Base-by-base conservation (phyloP, 2,329 filamentous ascomycete species). In the Sclerotinia spermophila region DNA sequence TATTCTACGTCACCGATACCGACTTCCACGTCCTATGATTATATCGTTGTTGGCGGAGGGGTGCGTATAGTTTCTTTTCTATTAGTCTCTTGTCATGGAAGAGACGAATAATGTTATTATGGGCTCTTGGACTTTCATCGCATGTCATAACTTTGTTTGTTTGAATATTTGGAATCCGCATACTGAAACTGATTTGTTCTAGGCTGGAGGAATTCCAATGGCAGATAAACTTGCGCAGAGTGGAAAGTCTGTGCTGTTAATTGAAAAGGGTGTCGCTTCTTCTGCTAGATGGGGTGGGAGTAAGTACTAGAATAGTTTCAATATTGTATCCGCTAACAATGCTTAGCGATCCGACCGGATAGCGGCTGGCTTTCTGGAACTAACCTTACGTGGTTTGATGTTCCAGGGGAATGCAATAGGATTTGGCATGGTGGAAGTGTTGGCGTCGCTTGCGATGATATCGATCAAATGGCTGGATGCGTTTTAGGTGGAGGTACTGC, bases 401-500 rank as follows among this genome's bases (percentile, higher is more conserved):
- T 92, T 7, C 90, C 90, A 0, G 89, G 89, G 69, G 85, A 92
- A 71, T 91, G 88, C 79, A 92, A 92, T 78, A 83, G 91, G 80
- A 90, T 92, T 59, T 79, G 78, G 78, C 75, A 78, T 69, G 77
- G 76, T 53, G 77, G 77, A 68, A 75, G 76, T 40, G 71, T 68
- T 35, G 76, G 76, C 40, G 87, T 91, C 75, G 86, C 87, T 48
- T 92, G 90, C 79, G 85, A 84, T 2, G 90, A 92, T 78, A 88
- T 87, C n/a, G 89, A 90, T 73, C 87, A 90, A 76, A 91, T 92
- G 88, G 88, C 89, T 19, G 90, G 89, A 21, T 92, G 90, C 73
- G 83, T 92, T 58, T 84, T 92, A 3, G 90, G 90, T 64, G 90
- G 90, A 69, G 77, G 77, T 48, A 77, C 78, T 30, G 77, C 78